Percentiles rank a stretch among this genome's conserved stretches.
Evolutionary conservation across 139 green algal genomes (phyloP).

Genomic region (Mesostigma viride): DNA sequence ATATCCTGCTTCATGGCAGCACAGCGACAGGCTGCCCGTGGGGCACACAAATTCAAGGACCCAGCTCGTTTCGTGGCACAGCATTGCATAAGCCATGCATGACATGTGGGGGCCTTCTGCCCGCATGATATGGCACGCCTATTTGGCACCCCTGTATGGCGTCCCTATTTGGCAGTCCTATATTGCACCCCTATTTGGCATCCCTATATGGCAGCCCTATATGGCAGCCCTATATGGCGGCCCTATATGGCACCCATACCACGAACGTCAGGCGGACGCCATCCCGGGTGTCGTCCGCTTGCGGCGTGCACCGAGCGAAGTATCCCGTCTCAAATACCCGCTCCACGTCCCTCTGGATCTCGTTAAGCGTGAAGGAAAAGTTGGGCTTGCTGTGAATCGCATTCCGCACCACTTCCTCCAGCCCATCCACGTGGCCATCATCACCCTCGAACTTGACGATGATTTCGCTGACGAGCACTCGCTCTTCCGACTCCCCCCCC

Average conservation of each 20-base stretch:
- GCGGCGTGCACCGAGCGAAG: slow-evolving; percentile 57
- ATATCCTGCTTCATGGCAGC: no score
- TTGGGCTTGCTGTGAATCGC: slow-evolving; percentile 72
- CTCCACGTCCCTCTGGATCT: slow-evolving; percentile 63
- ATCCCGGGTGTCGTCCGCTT: slow-evolving; percentile 83
- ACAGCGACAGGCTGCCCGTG: no score
- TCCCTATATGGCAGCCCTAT: not conserved
- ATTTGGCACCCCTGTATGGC: no score
- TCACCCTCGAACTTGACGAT: slow-evolving; percentile 20
- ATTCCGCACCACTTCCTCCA: slow-evolving; percentile 47
- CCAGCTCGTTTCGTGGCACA: no score
- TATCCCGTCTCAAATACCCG: slow-evolving; percentile 81
- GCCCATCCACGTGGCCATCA: slow-evolving; percentile 26
- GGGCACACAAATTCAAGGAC: no score
- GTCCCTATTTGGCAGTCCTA: no score
- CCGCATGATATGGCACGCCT: no score
- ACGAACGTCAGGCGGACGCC: slow-evolving; percentile 75
- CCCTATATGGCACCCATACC: slow-evolving; percentile 3
- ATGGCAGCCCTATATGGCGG: not conserved
- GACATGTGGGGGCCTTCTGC: no score
- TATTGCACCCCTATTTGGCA: no score
- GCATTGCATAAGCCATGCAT: no score
- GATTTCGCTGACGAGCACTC: slow-evolving; percentile 28
- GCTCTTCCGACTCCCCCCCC: slow-evolving; percentile 21
- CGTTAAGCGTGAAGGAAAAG: slow-evolving; percentile 72